phyloP scores from a whole-genome alignment of 2,329 filamentous ascomycete genomes.

The Paradendryphiella salina region DNA sequence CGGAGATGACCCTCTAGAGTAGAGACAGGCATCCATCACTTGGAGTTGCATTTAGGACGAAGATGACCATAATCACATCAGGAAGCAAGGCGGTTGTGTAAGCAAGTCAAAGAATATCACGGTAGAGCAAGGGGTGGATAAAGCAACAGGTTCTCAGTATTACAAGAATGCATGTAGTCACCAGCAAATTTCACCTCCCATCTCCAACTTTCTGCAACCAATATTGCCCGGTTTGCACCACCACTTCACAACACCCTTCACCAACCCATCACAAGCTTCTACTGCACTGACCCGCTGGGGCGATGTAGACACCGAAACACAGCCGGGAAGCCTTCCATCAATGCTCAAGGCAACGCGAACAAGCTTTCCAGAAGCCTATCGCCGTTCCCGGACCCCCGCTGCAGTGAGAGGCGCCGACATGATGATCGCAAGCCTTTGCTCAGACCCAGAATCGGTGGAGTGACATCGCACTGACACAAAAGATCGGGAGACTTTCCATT shows the following conservation, averaged over 20 bases:
- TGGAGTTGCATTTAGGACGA: too few species aligned
- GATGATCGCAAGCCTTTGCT: constrained; percentile 1
- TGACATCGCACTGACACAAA: constrained; percentile 13
- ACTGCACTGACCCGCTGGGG: constrained; percentile 20
- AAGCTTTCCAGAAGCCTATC: constrained; percentile 16
- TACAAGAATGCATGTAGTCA: too few species aligned
- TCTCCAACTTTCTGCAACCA: too few species aligned
- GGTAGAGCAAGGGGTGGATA: too few species aligned
- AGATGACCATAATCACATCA: too few species aligned
- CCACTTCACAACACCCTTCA: background rate
- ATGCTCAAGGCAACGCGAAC: constrained; percentile 17
- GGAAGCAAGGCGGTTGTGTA: too few species aligned
- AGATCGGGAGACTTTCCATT: constrained; percentile 16
- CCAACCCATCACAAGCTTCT: constrained; percentile 18
- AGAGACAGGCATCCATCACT: too few species aligned
- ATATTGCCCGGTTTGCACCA: background rate
- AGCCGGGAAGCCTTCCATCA: constrained; percentile 14
- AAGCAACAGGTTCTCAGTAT: too few species aligned
- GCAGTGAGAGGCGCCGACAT: constrained; percentile 8
- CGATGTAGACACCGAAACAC: constrained; percentile 14
- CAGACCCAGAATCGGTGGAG: constrained; percentile 15
- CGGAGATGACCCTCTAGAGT: too few species aligned
- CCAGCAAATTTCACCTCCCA: too few species aligned
- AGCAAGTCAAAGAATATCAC: too few species aligned
- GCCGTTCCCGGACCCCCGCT: constrained; percentile 17